Evolutionary conservation across 2,329 filamentous ascomycete species (phyloP).

Genomic region (Botrytis deweyae): DNA sequence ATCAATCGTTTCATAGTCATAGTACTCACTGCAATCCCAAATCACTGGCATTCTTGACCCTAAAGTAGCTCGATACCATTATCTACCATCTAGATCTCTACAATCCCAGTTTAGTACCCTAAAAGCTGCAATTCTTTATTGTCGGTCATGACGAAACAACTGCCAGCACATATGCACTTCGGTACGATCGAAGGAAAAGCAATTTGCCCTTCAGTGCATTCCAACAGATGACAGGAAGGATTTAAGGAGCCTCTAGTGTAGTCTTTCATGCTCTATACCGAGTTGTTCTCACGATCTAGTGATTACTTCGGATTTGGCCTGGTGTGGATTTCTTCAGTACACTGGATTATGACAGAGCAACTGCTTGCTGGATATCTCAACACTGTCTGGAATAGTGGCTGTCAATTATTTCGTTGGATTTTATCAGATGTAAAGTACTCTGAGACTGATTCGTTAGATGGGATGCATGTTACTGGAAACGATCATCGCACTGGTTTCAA

Average conservation of each 20-base stretch:
- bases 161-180: too few species aligned
- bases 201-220: too few species aligned
- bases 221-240: accelerated
- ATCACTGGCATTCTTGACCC: too few species aligned
- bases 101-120: too few species aligned
- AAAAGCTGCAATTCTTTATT: too few species aligned
- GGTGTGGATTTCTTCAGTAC: not conserved
- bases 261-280: not conserved
- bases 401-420: not conserved
- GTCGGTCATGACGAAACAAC: too few species aligned
- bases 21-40: too few species aligned
- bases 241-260: not conserved
- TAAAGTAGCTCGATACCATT: too few species aligned
- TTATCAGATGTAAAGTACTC: not conserved
- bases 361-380: not conserved
- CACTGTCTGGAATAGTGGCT: accelerated
- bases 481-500: not conserved
- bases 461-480: not conserved
- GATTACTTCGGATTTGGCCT: not conserved
- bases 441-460: not conserved
- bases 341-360: not conserved
- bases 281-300: not conserved
- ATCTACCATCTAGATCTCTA: too few species aligned
- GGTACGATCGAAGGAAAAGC: too few species aligned
- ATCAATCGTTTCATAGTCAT: too few species aligned